Evolutionary conservation across 305 asterid genomes (phyloP), one percentile per base, ranked within the genome.

Genomic region (Solanum hybrid): DNA sequence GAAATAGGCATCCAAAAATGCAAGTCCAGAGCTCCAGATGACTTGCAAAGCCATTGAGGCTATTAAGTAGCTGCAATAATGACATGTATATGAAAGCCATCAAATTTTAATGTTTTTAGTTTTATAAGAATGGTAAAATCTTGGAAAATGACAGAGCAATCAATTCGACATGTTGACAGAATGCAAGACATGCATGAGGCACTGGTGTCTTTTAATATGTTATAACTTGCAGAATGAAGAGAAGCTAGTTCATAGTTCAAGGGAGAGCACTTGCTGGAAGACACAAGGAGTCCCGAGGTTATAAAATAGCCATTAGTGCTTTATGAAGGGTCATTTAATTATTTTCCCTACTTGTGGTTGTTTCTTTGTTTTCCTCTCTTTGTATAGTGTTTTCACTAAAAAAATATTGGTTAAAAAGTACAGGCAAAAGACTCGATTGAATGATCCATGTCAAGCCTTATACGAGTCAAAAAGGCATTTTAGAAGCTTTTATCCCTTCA

Each of bases 31-130:
- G 78, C 95, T 93, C 96, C 95, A 94, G 51, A 93, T 89, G 29
- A 89, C 91, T 93, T 92, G 95, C 91, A 94, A 89, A 41, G 93
- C 93, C 96, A 94, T 93, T 10, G 96, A 91, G 79, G 95, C 95
- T 57, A 94, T 91, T 83, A 94, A 92, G 93, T 92, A 94, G 93
- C 96, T 94, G 91, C 75, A 91, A 87, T 20, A 91, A 90, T 75
- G 70, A 76, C 41, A 85, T 20, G 41, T n/a, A 51, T 20, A 51
- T 51, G 76, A 11, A 84, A 11, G 11, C 20, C 22, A 20, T 84
- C 41, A 84, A 84, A 15, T 41, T 83, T 32, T 5, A 41, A 15
- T 45, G 14, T 10, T 82, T 10, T 82, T 24, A 7, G 20, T 82
- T 2, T 15, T 6, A 2, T 17, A 83, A 26, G 88, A 41, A 45